These are phyloP conservation scores for Teratosphaeriaceae sp. DNA, from an alignment of 2,329 filamentous ascomycete genomes.

Conservation along the genomic window DNA sequence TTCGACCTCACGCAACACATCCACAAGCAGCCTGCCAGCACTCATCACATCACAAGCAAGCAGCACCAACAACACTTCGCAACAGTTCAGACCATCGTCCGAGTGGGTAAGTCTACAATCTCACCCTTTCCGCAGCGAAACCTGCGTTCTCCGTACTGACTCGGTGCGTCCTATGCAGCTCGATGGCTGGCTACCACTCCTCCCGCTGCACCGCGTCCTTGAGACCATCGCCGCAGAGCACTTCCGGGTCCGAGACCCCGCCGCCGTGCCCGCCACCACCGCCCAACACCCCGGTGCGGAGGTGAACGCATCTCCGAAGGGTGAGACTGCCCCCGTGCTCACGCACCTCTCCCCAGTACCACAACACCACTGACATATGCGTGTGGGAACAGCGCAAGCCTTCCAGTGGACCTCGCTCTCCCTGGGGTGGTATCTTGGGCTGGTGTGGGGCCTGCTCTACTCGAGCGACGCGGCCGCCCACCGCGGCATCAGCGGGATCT, in stretches of 20 bases:
- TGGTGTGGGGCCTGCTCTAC: conserved; percentile 92
- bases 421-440: conserved; percentile 90
- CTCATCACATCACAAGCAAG: conserved; percentile 46
- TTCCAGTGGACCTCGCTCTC: conserved; percentile 92
- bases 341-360: conserved; percentile 40
- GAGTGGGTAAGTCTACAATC: conserved; percentile 68
- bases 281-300: conserved; percentile 8
- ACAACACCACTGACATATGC: no score
- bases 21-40: conserved; percentile 67
- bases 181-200: conserved; percentile 85
- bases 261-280: conserved; percentile 6
- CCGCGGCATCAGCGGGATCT: conserved; percentile 76
- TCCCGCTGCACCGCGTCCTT: conserved; percentile 81
- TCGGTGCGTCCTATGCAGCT: conserved; percentile 50
- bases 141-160: no score
- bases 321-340: conserved; percentile 3
- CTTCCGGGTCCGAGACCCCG: neutral
- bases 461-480: conserved; percentile 76
- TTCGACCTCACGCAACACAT: conserved; percentile 60
- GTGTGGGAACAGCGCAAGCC: conserved; percentile 60
- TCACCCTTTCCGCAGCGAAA: no score
- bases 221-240: conserved; percentile 55
- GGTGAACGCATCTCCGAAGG: neutral
- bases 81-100: conserved; percentile 67
- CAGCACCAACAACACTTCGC: conserved; percentile 42